Evolutionary conservation across 2,329 filamentous ascomycete species (phyloP).

Genomic region (Cryphonectria parasitica): DNA sequence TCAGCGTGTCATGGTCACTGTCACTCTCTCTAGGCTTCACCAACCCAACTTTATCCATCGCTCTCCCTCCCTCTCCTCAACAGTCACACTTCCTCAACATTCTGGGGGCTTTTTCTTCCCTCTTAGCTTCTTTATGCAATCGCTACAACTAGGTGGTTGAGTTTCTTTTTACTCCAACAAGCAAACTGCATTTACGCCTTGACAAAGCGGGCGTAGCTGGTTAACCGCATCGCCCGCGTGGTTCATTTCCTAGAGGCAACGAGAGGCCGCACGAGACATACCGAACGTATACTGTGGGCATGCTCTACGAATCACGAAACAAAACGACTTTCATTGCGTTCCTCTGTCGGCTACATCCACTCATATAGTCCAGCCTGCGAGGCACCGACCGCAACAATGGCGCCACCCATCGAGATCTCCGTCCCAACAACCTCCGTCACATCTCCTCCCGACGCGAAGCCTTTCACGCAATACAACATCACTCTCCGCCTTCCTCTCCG

Average conservation of each 20-base stretch:
- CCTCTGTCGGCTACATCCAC: neutral
- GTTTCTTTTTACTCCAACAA: neutral
- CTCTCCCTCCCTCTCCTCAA: neutral
- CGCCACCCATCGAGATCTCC: conserved; percentile 67
- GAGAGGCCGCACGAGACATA: conserved; percentile 7
- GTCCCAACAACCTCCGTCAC: conserved; percentile 68
- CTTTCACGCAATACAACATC: conserved; percentile 79
- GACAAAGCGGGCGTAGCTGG: neutral
- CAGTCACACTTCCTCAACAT: neutral
- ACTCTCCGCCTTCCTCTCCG: conserved; percentile 75
- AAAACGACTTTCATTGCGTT: neutral
- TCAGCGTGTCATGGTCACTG: neutral
- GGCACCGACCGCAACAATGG: conserved; percentile 47
- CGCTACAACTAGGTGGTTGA: neutral
- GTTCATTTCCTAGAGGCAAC: neutral
- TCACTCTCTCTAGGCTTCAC: neutral
- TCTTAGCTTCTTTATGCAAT: neutral
- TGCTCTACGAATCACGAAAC: neutral
- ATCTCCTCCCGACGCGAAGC: conserved; percentile 57
- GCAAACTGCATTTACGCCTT: neutral
- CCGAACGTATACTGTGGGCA: neutral
- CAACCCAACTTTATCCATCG: neutral
- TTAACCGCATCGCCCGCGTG: neutral
- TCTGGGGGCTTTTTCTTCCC: neutral
- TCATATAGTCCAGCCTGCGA: neutral